These are phyloP conservation scores for Lablab purpureus DNA, from an alignment of 306 rosid genomes.

Conservation along the genomic window DNA sequence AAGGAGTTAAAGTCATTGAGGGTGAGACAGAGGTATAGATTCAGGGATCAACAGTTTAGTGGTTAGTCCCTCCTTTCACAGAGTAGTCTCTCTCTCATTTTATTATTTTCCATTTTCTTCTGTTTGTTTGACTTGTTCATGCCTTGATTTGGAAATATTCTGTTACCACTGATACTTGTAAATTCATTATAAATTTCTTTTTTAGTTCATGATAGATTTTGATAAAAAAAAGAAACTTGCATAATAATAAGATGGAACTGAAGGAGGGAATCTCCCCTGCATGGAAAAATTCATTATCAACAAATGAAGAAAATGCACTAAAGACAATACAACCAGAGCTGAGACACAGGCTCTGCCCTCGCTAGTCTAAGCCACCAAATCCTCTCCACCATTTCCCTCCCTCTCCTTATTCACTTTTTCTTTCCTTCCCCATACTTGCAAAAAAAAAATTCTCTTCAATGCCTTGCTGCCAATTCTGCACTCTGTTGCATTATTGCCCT, in stretches of 20 bases:
- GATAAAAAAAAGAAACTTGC: background rate
- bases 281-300: background rate
- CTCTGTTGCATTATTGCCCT: background rate
- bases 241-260: constrained; percentile 4
- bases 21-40: constrained; percentile 75
- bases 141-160: constrained; percentile 12
- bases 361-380: background rate
- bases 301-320: constrained; percentile 6
- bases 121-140: constrained; percentile 24
- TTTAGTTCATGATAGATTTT: constrained; percentile 27
- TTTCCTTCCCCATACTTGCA: background rate
- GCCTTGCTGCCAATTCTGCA: background rate
- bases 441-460: background rate
- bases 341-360: constrained; percentile 10
- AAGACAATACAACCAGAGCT: constrained; percentile 3
- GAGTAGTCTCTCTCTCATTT: constrained; percentile 28
- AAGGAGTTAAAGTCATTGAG: constrained; percentile 76
- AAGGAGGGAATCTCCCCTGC: constrained; percentile 18
- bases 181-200: background rate
- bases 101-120: constrained; percentile 22
- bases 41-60: constrained; percentile 81
- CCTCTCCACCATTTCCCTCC: constrained; percentile 4
- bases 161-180: constrained; percentile 4
- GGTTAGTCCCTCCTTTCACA: constrained; percentile 60
- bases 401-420: background rate